A percentile compares a stretch with the other conserved stretches of the same genome.
phyloP scores from a whole-genome alignment of 805 yeast species.

The Wickerhamomyces sydowiorum region DNA sequence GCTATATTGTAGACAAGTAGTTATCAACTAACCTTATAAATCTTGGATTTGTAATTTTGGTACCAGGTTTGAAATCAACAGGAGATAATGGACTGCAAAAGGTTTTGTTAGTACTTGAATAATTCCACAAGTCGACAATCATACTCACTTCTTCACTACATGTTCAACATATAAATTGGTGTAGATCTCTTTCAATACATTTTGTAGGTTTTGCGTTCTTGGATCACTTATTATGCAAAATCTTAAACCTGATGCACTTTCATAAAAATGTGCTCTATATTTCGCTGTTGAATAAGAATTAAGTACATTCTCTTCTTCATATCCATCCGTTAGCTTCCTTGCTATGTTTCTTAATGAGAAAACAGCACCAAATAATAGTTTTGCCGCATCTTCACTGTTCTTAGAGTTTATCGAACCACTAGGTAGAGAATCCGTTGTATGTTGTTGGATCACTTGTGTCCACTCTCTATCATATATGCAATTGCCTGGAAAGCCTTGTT shows the following conservation, averaged over 20 bases:
- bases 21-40: slow-evolving; percentile 55
- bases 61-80: slow-evolving; percentile 49
- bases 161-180: slow-evolving; percentile 50
- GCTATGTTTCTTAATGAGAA: slow-evolving; percentile 76
- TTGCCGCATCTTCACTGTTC: slow-evolving; percentile 65
- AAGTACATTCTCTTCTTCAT: slow-evolving; percentile 29
- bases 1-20: slow-evolving; percentile 18
- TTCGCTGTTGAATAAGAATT: slow-evolving; percentile 63
- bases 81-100: slow-evolving; percentile 37
- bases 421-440: background rate
- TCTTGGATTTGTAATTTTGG: slow-evolving; percentile 47
- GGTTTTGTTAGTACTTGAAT: slow-evolving; percentile 11
- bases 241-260: slow-evolving; percentile 73
- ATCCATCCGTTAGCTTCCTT: slow-evolving; percentile 39
- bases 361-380: slow-evolving; percentile 79
- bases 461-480: slow-evolving; percentile 82
- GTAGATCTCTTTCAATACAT: slow-evolving; percentile 53
- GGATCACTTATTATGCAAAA: slow-evolving; percentile 72
- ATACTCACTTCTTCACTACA: slow-evolving; percentile 46
- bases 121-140: too few relatives aligned
- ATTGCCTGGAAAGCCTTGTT: too few relatives aligned
- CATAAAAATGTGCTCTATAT: slow-evolving; percentile 75
- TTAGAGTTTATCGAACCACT: slow-evolving; percentile 42
- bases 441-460: slow-evolving; percentile 28
- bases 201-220: slow-evolving; percentile 46